A percentile compares a stretch with the other conserved stretches of the same genome.
phyloP scores from a whole-genome alignment of 352 stramenopile species.

The Pythium pyrilobum region DNA sequence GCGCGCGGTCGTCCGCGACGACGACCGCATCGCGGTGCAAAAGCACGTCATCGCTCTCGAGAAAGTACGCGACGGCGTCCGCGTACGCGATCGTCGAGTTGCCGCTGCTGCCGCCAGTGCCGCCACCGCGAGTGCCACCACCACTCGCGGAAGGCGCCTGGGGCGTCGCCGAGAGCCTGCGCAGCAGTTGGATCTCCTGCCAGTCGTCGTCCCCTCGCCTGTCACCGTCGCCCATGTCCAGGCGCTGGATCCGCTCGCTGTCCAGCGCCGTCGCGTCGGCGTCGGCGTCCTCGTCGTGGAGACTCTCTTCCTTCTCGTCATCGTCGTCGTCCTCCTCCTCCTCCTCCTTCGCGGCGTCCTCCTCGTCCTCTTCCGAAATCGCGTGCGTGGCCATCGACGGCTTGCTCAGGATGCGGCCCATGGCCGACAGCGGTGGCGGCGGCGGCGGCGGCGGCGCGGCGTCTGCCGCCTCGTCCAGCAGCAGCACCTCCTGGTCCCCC shows the following conservation, averaged over 20 bases:
- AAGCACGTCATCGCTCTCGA: slow-evolving; percentile 18
- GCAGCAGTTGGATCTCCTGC: slow-evolving; percentile 49
- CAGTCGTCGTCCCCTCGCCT: slow-evolving; percentile 27
- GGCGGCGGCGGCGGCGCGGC: neutral
- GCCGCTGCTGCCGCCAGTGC: slow-evolving; percentile 30
- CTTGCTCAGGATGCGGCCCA: slow-evolving; percentile 44
- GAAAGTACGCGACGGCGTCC: slow-evolving; percentile 11
- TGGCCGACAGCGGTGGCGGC: slow-evolving; percentile 21
- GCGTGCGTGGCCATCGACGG: slow-evolving; percentile 23
- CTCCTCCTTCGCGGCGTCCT: slow-evolving; percentile 16
- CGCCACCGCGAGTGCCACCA: slow-evolving; percentile 7
- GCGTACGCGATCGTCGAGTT: slow-evolving; percentile 16
- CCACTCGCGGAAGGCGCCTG: neutral
- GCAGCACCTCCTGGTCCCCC: slow-evolving; percentile 57
- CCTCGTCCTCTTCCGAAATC: slow-evolving; percentile 28
- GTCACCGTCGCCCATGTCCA: neutral
- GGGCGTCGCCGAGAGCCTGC: neutral
- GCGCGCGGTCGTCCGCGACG: slow-evolving; percentile 41
- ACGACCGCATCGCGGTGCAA: slow-evolving; percentile 42
- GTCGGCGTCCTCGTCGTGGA: slow-evolving; percentile 5
- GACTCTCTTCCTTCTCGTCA: neutral
- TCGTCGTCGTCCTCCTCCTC: slow-evolving; percentile 19
- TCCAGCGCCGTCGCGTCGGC: neutral
- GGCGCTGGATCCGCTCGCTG: slow-evolving; percentile 1
- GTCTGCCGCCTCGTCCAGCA: slow-evolving; percentile 32